A percentile compares a stretch with the other conserved stretches of the same genome.
These are phyloP conservation scores for Plasmopara viticola DNA, from an alignment of 352 stramenopile genomes.

Conservation along the genomic window DNA sequence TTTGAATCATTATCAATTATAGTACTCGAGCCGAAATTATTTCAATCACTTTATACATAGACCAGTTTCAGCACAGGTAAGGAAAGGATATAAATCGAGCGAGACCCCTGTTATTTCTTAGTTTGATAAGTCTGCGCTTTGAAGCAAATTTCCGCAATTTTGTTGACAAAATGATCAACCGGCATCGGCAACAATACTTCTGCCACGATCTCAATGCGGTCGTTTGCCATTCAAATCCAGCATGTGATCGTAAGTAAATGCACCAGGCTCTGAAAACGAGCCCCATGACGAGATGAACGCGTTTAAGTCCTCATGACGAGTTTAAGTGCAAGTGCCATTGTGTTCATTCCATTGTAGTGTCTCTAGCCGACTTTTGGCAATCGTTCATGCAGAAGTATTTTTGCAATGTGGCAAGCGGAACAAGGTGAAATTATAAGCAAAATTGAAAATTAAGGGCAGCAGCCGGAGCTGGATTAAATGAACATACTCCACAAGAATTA, in stretches of 20 bases:
- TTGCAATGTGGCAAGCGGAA: constrained; percentile 67
- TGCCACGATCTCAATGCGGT: constrained; percentile 15
- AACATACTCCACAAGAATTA: constrained; percentile 12
- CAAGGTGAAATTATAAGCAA: constrained; percentile 30
- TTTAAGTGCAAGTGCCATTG: constrained; percentile 37
- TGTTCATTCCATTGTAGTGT: neutral
- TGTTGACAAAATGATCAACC: too few species aligned
- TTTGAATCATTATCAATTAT: too few species aligned
- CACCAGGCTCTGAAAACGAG: constrained; percentile 52
- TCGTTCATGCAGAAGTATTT: constrained; percentile 40
- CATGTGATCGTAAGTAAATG: constrained; percentile 36
- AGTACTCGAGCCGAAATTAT: too few species aligned
- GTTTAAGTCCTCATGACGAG: constrained; percentile 45
- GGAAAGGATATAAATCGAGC: too few species aligned
- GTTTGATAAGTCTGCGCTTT: too few species aligned
- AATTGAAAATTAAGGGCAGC: constrained; percentile 4
- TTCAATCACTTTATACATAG: too few species aligned
- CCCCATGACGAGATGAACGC: too few species aligned
- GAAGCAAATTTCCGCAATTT: too few species aligned
- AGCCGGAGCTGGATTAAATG: neutral
- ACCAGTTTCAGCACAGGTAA: too few species aligned
- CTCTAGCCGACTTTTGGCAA: neutral
- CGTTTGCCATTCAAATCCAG: constrained; percentile 46
- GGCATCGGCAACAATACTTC: constrained; percentile 6
- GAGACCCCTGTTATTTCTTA: too few species aligned